Conservation (phyloP, 345 rosid species). For the Clausena lansium region DNA sequence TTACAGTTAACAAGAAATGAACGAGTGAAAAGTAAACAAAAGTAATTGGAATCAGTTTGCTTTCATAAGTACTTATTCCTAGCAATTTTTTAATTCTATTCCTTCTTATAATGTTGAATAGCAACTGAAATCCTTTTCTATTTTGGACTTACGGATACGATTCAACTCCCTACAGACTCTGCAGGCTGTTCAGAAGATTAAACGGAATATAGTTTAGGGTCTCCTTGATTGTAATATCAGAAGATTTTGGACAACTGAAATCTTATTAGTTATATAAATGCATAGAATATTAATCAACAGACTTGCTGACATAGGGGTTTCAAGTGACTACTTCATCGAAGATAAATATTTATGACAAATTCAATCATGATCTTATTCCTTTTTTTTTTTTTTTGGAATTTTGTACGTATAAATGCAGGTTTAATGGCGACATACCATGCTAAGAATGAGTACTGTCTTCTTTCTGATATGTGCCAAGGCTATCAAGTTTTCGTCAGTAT, state of each 20-base stretch:
- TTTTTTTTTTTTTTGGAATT: background rate
- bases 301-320: background rate
- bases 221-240: background rate
- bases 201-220: background rate
- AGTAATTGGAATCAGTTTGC: background rate
- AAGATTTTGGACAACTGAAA: background rate
- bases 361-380: background rate
- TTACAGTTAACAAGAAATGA: background rate
- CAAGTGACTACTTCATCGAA: background rate
- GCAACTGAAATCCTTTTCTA: background rate
- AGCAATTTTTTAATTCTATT: background rate
- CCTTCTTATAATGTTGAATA: background rate
- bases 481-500: conserved; percentile 66
- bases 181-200: background rate
- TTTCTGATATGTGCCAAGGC: conserved; percentile 93
- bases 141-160: background rate
- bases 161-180: background rate
- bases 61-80: background rate
- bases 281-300: background rate
- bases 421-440: conserved; percentile 96
- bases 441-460: conserved; percentile 90
- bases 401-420: conserved; percentile 43
- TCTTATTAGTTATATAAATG: background rate
- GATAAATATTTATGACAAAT: background rate
- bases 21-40: background rate